A percentile compares a stretch with the other conserved stretches of the same genome.
Evolutionary conservation across 2,329 filamentous ascomycete genomes (phyloP).

Genomic region (Epichloe gansuensis): DNA sequence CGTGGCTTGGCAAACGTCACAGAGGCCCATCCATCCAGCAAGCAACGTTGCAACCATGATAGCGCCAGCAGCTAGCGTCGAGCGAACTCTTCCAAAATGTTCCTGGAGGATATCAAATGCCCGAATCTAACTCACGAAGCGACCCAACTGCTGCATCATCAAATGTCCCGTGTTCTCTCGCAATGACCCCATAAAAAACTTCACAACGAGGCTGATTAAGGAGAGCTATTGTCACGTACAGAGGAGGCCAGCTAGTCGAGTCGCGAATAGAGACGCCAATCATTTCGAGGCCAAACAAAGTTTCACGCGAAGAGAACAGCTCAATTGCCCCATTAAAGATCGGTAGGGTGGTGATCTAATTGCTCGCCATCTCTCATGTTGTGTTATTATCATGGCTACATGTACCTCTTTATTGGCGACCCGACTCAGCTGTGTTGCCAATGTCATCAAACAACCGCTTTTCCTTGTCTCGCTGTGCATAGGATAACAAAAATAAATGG

Average conservation of each 20-base stretch:
- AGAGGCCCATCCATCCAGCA: too few relatives aligned
- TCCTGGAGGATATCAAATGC: too few relatives aligned
- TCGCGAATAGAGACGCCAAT: not conserved
- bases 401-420: not conserved
- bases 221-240: too few relatives aligned
- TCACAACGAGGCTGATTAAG: too few relatives aligned
- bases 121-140: too few relatives aligned
- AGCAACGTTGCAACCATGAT: too few relatives aligned
- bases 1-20: not conserved
- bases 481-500: not conserved
- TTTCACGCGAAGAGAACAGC: not conserved
- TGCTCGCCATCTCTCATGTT: not conserved
- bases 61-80: too few relatives aligned
- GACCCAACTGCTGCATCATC: too few relatives aligned
- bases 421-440: not conserved
- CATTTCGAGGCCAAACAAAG: not conserved
- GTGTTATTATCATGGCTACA: not conserved
- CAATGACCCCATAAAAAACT: too few relatives aligned
- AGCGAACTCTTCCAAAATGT: too few relatives aligned
- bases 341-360: not conserved
- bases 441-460: constrained; percentile 1
- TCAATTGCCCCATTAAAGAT: not conserved
- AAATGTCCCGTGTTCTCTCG: too few relatives aligned
- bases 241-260: too few relatives aligned
- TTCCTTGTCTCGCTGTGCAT: not conserved